Conservation (phyloP, 1,139 yeast genomes). For the Cylindricascospora bacillispora region DNA sequence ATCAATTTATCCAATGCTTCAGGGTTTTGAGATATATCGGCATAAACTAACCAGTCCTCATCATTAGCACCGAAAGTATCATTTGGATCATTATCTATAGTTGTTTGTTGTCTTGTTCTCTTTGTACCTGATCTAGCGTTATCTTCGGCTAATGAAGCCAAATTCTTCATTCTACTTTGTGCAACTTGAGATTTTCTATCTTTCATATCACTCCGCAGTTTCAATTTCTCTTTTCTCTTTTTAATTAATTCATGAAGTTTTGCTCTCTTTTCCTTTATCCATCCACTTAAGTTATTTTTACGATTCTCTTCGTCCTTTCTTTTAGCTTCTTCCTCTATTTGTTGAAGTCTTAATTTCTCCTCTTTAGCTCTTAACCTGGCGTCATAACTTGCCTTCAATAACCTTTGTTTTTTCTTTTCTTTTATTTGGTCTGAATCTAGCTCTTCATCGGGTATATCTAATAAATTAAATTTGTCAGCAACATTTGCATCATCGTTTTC, state of each 20-base stretch:
- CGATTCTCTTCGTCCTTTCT: constrained; percentile 70
- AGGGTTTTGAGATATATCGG: constrained; percentile 65
- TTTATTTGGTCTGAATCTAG: constrained; percentile 67
- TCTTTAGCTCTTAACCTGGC: constrained; percentile 76
- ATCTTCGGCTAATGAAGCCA: constrained; percentile 80
- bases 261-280: constrained; percentile 63
- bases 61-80: constrained; percentile 95
- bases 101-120: constrained; percentile 45
- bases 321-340: constrained; percentile 38
- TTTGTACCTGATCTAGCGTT: constrained; percentile 30
- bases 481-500: constrained; percentile 31
- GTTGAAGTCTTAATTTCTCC: constrained; percentile 50
- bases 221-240: constrained; percentile 51
- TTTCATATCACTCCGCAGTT: constrained; percentile 63
- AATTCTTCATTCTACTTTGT: constrained; percentile 82
- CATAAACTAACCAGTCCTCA: constrained; percentile 88
- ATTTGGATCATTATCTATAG: constrained; percentile 81
- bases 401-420: constrained; percentile 74
- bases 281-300: constrained; percentile 54
- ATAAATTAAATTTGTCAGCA: constrained; percentile 63
- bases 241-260: constrained; percentile 46
- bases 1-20: constrained; percentile 53
- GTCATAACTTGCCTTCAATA: constrained; percentile 76
- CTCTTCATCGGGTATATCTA: constrained; percentile 75
- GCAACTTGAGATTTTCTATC: constrained; percentile 88